Conservation (phyloP, 257 asterid species). For the Scutellaria barbata region DNA sequence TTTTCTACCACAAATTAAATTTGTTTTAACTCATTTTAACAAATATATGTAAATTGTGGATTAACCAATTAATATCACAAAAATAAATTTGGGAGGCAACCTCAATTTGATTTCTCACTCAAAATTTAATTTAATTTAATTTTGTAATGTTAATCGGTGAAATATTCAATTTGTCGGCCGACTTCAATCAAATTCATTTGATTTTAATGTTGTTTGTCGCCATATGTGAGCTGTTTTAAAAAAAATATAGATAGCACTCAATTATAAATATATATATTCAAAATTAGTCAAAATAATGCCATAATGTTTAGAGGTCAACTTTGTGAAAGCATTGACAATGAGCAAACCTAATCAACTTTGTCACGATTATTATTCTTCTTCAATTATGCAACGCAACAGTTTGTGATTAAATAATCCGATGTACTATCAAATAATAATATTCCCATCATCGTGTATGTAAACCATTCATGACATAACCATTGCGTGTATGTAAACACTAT, state of each 20-base stretch:
- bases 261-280: not conserved
- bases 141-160: too few relatives aligned
- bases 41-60: too few relatives aligned
- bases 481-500: too few relatives aligned
- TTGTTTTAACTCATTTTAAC: too few relatives aligned
- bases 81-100: too few relatives aligned
- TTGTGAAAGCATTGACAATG: not conserved
- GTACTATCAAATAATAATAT: not conserved
- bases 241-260: too few relatives aligned
- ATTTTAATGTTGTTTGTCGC: not conserved
- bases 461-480: too few relatives aligned
- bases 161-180: too few relatives aligned
- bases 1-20: too few relatives aligned
- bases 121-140: too few relatives aligned
- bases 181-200: not conserved
- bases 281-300: not conserved
- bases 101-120: too few relatives aligned
- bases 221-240: not conserved
- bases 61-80: too few relatives aligned
- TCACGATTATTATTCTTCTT: not conserved
- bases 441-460: not conserved
- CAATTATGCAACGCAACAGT: slow-evolving; percentile 19
- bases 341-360: slow-evolving; percentile 23
- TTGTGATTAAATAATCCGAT: not conserved
- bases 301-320: slow-evolving; percentile 34